A percentile compares a stretch with the other conserved stretches of the same genome.
phyloP scores from a whole-genome alignment of 805 yeast genomes.

The Kockiozyma suomiensis region DNA sequence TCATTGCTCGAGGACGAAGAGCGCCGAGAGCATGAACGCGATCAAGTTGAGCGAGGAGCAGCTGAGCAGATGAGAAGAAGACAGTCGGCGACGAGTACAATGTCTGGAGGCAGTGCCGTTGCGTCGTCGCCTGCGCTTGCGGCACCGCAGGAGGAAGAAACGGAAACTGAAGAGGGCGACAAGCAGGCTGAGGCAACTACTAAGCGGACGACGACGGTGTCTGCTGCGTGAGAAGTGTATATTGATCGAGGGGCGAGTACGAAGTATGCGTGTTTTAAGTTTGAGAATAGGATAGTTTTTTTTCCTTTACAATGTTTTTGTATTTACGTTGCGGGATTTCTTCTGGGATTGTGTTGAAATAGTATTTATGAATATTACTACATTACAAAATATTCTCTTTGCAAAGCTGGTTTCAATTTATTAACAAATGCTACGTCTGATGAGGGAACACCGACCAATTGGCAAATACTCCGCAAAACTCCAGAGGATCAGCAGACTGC shows the following conservation, averaged over 20 bases:
- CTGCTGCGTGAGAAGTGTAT: neutral
- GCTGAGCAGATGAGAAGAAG: slow-evolving; percentile 5
- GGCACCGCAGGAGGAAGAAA: slow-evolving; percentile 4
- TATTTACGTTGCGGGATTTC: neutral
- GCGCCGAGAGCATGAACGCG: slow-evolving; percentile 41
- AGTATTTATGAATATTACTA: neutral
- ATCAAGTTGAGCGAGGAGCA: slow-evolving; percentile 37
- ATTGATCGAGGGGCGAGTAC: neutral
- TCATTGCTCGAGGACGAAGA: slow-evolving; percentile 70
- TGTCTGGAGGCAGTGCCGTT: neutral
- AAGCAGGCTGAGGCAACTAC: slow-evolving; percentile 3
- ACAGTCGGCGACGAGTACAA: slow-evolving; percentile 9
- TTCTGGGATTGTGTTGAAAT: too few relatives aligned
- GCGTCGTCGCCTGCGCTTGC: neutral
- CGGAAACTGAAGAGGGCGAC: neutral
- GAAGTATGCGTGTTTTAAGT: neutral
- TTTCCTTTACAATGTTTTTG: neutral
- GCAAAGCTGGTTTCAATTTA: too few relatives aligned
- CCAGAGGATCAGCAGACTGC: neutral
- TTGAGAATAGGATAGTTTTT: neutral
- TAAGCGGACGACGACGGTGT: neutral
- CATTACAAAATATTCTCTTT: too few relatives aligned
- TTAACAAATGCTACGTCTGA: neutral
- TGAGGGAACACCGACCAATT: slow-evolving; percentile 2
- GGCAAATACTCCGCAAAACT: neutral